Conservation (phyloP, 2,329 filamentous ascomycete species). For the Aspergillus pseudoviridinutans region DNA sequence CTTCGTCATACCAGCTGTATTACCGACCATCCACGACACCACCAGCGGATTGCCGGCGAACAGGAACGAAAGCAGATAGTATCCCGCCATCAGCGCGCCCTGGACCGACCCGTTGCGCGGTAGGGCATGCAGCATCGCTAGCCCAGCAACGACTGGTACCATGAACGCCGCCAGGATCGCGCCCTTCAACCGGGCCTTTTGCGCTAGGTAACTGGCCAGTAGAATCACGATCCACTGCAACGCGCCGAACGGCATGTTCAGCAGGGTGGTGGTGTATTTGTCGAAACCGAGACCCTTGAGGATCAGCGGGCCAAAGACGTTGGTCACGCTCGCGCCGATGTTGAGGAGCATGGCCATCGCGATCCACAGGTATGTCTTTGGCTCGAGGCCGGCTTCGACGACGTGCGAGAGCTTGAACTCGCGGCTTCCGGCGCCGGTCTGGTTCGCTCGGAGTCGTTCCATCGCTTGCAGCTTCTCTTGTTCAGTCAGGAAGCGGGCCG, state of each 20-base stretch:
- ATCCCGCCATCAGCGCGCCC: constrained; percentile 53
- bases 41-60: constrained; percentile 64
- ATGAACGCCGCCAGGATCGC: constrained; percentile 52
- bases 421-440: constrained; percentile 44
- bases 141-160: constrained; percentile 58
- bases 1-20: constrained; percentile 65
- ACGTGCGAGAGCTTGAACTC: constrained; percentile 47
- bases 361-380: constrained; percentile 57
- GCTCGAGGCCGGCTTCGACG: constrained; percentile 40
- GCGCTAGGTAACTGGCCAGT: constrained; percentile 55
- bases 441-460: constrained; percentile 49
- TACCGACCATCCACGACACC: constrained; percentile 65
- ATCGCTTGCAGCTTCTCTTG: constrained; percentile 46
- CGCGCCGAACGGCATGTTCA: constrained; percentile 65
- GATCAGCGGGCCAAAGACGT: constrained; percentile 63
- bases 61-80: constrained; percentile 64
- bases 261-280: constrained; percentile 54
- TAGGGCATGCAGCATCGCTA: constrained; percentile 53
- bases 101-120: constrained; percentile 41
- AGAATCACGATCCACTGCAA: constrained; percentile 60
- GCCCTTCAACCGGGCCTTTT: constrained; percentile 56
- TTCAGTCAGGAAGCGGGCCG: constrained; percentile 47
- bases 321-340: constrained; percentile 60
- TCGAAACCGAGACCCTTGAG: constrained; percentile 58
- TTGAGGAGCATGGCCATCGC: constrained; percentile 60